Base-by-base conservation (phyloP, 2,329 filamentous ascomycete species). In the Claviceps maximensis region DNA sequence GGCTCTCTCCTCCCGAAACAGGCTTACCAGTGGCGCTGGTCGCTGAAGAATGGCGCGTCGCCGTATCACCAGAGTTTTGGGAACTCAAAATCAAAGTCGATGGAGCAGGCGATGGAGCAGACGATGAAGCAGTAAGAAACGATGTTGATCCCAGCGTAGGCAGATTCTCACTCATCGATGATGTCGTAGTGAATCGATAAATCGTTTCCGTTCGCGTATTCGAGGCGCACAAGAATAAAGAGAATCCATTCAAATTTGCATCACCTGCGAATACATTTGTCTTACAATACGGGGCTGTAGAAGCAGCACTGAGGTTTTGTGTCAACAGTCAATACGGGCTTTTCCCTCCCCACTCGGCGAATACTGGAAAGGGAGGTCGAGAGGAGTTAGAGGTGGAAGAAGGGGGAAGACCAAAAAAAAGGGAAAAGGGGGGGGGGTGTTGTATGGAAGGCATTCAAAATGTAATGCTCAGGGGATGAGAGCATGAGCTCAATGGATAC, bases 161-260 rank as follows among this genome's bases (percentile, higher is more conserved):
- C n/a, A 46, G 31, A 4, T 49, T 21, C 29, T 51, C 17, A 33
- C 21, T 53, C 29, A 10, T 29, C 9, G 54, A 42, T 21, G 49
- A 33, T 19, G 19, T 21, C 13, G 52, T 55, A 6, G 54, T 59
- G 41, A 57, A 55, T 8, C 58, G 56, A 21, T 57, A 53, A 33
- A 60, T 49, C 9, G 55, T 59, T 40, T 61, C 57, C 19, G 55
- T 52, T 36, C 51, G 27, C 23, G 56, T 56, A 47, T 60, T 55
- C 2, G 57, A 54, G 23, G 51, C 58, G 49, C 59, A 61, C 17
- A 61, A 49, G 23, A 55, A 59, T 21, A 61, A 52, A 47, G 59
- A 61, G 31, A 54, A 59, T 27, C 57, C 54, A 13, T 53, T 38
- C 17, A 60, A 38, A 21, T 51, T 46, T 17, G 53, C 13, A 50